Conservation (phyloP, 495 filamentous ascomycete genomes). For the Penicillium paradoxum region DNA sequence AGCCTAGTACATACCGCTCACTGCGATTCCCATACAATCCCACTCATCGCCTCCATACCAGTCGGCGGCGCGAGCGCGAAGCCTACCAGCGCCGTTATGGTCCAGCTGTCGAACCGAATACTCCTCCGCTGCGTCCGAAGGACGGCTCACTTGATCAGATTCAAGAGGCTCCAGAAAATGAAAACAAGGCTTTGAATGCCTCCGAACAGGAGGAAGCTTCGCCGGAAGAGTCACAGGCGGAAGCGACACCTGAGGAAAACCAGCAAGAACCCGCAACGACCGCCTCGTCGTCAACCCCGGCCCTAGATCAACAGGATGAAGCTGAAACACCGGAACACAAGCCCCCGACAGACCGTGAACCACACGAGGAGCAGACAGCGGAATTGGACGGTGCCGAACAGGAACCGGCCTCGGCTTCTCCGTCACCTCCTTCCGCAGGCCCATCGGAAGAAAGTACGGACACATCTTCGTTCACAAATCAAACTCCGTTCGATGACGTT, state of each 20-base stretch:
- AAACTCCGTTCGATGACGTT: constrained; percentile 60
- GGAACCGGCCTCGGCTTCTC: constrained; percentile 14
- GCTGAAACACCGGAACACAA: constrained; percentile 15
- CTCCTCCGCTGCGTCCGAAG: constrained; percentile 33
- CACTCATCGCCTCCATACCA: constrained; percentile 34
- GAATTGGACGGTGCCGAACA: constrained; percentile 11
- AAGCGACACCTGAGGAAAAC: neutral
- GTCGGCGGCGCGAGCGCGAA: constrained; percentile 36
- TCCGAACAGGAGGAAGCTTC: constrained; percentile 9
- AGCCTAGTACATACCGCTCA: constrained; percentile 29
- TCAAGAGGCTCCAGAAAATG: constrained; percentile 17
- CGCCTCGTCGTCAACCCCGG: neutral
- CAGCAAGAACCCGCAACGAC: neutral
- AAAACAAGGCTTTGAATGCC: constrained; percentile 10
- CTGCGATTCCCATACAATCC: constrained; percentile 20
- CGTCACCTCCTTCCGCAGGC: constrained; percentile 21
- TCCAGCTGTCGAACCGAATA: constrained; percentile 43
- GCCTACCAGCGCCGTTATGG: constrained; percentile 49
- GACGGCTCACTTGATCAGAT: constrained; percentile 18
- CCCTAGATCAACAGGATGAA: constrained; percentile 9
- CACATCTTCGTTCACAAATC: constrained; percentile 15
- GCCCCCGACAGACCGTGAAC: constrained; percentile 16
- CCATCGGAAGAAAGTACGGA: constrained; percentile 30
- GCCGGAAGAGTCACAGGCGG: constrained; percentile 13
- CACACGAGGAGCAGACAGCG: constrained; percentile 15